A percentile compares a stretch with the other conserved stretches of the same genome.
Conservation (phyloP, 148 eudicot genomes). For the Mesembryanthemum crystallinum region DNA sequence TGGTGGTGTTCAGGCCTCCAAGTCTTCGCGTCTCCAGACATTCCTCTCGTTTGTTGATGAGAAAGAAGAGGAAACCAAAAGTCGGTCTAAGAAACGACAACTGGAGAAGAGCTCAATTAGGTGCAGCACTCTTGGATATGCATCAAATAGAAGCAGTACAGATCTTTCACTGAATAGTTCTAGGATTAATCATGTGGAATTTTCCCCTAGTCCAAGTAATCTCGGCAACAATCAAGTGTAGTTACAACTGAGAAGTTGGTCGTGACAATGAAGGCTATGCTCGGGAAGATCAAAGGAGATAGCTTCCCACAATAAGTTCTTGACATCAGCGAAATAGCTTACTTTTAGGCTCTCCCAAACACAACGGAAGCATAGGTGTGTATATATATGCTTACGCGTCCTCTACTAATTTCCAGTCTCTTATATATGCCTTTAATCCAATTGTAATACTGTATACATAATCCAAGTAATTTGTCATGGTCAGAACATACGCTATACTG, state of each 20-base stretch:
- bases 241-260: neutral
- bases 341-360: no score
- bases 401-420: neutral
- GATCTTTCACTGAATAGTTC: conserved; percentile 22
- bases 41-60: conserved; percentile 65
- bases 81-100: conserved; percentile 46
- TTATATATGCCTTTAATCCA: neutral
- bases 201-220: conserved; percentile 14
- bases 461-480: neutral
- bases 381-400: neutral
- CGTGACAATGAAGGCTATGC: neutral
- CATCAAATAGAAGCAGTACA: conserved; percentile 18
- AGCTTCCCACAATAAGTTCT: no score
- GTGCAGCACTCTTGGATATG: conserved; percentile 15
- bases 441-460: neutral
- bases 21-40: conserved; percentile 38
- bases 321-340: no score
- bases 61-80: conserved; percentile 46
- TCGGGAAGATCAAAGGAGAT: no score
- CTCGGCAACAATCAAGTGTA: conserved; percentile 19
- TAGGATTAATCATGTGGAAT: conserved; percentile 21
- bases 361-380: no score
- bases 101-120: conserved; percentile 32
- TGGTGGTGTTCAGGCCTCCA: conserved; percentile 18
- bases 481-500: neutral